A percentile compares a stretch with the other conserved stretches of the same genome.
phyloP scores from a whole-genome alignment of 1,284 basidiomycete genomes.

The Ganoderma resinaceum region DNA sequence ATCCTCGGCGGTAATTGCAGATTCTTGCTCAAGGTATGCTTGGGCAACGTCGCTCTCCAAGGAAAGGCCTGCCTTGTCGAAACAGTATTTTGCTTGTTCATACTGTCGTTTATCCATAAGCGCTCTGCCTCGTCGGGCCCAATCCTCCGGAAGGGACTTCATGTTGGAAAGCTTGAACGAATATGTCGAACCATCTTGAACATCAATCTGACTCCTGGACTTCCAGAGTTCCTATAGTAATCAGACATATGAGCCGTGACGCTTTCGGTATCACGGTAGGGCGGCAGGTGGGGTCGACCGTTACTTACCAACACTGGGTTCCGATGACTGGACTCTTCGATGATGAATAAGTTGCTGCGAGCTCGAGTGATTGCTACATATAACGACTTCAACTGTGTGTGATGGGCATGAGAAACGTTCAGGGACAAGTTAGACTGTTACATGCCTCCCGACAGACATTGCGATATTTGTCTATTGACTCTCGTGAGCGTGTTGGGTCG shows the following conservation, averaged over 20 bases:
- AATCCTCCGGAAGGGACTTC: slow-evolving; percentile 54
- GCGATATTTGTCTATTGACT: slow-evolving; percentile 50
- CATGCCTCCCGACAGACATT: slow-evolving; percentile 65
- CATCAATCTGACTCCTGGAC: neutral
- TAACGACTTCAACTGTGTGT: slow-evolving; percentile 61
- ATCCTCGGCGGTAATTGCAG: slow-evolving; percentile 52
- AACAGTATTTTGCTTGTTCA: slow-evolving; percentile 65
- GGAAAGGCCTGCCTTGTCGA: slow-evolving; percentile 53
- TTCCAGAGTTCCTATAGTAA: neutral
- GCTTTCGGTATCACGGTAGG: neutral
- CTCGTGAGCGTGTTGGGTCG: slow-evolving; percentile 54
- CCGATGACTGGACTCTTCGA: slow-evolving; percentile 60
- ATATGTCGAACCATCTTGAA: neutral
- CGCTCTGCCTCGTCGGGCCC: slow-evolving; percentile 54
- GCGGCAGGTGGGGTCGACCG: slow-evolving; percentile 16
- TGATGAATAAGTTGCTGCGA: slow-evolving; percentile 69
- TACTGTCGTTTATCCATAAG: slow-evolving; percentile 62
- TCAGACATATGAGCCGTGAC: neutral
- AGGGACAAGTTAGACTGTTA: neutral
- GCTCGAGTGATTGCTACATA: slow-evolving; percentile 77
- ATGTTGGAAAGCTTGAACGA: neutral
- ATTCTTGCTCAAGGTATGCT: slow-evolving; percentile 51
- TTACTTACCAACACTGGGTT: slow-evolving; percentile 60
- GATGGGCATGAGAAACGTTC: neutral
- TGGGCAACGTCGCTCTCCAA: slow-evolving; percentile 52